Conservation (phyloP, 2,329 filamentous ascomycete species). For the Periconia sp. region DNA sequence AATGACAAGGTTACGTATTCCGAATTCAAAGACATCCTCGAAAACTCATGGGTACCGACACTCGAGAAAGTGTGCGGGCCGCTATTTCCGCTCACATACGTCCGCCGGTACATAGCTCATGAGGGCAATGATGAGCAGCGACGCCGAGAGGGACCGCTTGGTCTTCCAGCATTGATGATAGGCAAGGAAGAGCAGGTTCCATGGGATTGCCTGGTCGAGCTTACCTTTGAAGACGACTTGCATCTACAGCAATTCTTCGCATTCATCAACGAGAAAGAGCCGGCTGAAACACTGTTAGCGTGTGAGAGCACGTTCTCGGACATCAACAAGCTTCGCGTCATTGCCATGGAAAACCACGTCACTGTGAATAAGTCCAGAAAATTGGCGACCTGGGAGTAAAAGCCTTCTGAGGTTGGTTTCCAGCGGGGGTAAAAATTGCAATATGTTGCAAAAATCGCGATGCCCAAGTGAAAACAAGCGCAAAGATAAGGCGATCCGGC, state of each 20-base stretch:
- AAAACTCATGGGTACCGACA: slow-evolving; percentile 6
- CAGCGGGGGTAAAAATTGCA: no score
- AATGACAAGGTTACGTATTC: slow-evolving; percentile 1
- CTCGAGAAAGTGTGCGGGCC: slow-evolving; percentile 9
- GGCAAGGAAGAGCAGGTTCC: slow-evolving; percentile 7
- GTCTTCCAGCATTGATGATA: slow-evolving; percentile 6
- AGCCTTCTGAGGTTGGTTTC: no score
- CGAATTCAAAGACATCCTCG: slow-evolving; percentile 10
- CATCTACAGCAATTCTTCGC: slow-evolving; percentile 10
- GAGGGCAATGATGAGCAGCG: slow-evolving; percentile 4
- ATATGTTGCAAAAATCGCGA: no score
- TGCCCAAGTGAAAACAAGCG: no score
- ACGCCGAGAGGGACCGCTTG: slow-evolving; percentile 2
- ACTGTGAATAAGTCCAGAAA: slow-evolving; percentile 6
- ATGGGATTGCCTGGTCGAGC: slow-evolving; percentile 9
- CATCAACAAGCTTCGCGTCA: slow-evolving; percentile 7
- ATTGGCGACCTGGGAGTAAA: slow-evolving; percentile 5
- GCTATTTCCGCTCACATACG: slow-evolving; percentile 12
- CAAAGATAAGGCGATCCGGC: no score
- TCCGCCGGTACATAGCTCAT: slow-evolving; percentile 7
- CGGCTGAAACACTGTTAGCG: slow-evolving; percentile 2
- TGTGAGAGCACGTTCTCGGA: slow-evolving; percentile 10
- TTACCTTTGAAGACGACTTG: slow-evolving; percentile 11
- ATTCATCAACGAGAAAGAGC: slow-evolving; percentile 10
- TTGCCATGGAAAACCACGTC: slow-evolving; percentile 12